Evolutionary conservation across 1,284 basidiomycete species (phyloP), one percentile per base, ranked within the genome.

Genomic region (Trichosporon sp.): DNA sequence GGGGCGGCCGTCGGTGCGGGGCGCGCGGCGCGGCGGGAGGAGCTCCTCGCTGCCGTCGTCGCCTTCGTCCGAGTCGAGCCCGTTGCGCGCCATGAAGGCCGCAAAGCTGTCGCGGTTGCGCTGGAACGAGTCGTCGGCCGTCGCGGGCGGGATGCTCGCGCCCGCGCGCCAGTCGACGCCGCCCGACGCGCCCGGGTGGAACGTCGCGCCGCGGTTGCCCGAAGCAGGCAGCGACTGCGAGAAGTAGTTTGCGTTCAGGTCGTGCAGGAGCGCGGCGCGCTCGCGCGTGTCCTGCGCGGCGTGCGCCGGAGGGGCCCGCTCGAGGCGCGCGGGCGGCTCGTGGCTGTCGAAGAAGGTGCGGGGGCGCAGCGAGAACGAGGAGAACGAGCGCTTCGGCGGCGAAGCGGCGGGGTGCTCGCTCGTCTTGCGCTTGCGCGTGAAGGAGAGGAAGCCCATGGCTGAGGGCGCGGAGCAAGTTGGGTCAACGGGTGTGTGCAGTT

Each of bases 391-490:
- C 60, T 21, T 23, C n/a, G 34, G 15, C 18, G 60, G 60, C 21
- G 62, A 13, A 23, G 34, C 8, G 3, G 34, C n/a, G 34, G n/a
- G 27, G 18, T 25, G 27, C 62, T 35, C 23, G 21, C 27, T 42
- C 62, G 12, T 29, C 62, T 63, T 63, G 32, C 34, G 62, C 11
- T 35, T 35, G 62, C 62, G 62, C 32, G 62, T 32, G 62, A 63
- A 63, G 23, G 62, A 63, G 62, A 63, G 62, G 32, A 63, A 63
- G 62, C 62, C 62, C 62, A 63, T 63, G 62, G 62, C 15, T 63
- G 13, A 29, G 53, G 53, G 53, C 53, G 31, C 13, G 15, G 44
- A 7, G 13, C 8, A 7, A 29, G 29, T 58, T 25, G 51, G 51
- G n/a, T 12, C 12, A 29, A 29, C 12, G 15, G 13, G 27, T 58